Conservation (phyloP, 805 yeast genomes). For the Starmerella bacillaris region DNA sequence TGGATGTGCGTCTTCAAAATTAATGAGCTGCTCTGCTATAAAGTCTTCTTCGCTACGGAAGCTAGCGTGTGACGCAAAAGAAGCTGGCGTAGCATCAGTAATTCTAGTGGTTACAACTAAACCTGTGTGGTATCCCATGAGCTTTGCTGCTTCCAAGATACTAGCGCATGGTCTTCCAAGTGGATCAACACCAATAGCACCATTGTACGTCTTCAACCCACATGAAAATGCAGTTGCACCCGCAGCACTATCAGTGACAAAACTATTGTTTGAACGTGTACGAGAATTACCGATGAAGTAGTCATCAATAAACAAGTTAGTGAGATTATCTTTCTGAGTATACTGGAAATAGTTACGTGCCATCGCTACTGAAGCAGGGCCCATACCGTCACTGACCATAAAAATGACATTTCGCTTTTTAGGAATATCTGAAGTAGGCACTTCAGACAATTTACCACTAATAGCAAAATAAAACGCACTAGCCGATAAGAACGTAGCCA, state of each 20-base stretch:
- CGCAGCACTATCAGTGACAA: slow-evolving; percentile 89
- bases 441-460: not conserved
- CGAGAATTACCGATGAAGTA: slow-evolving; percentile 68
- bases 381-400: slow-evolving; percentile 92
- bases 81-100: slow-evolving; percentile 92
- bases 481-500: not conserved
- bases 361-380: slow-evolving; percentile 69
- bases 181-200: slow-evolving; percentile 76
- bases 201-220: slow-evolving; percentile 66
- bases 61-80: slow-evolving; percentile 66
- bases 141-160: slow-evolving; percentile 68
- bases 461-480: not conserved
- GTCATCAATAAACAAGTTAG: slow-evolving; percentile 45
- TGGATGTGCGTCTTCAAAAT: slow-evolving; percentile 37
- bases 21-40: slow-evolving; percentile 77
- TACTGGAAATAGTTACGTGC: slow-evolving; percentile 59
- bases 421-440: not conserved
- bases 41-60: slow-evolving; percentile 61
- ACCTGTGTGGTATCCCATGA: slow-evolving; percentile 68
- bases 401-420: slow-evolving; percentile 49
- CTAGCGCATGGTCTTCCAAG: slow-evolving; percentile 67
- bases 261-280: slow-evolving; percentile 58
- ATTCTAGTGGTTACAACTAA: slow-evolving; percentile 81
- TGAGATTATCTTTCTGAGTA: slow-evolving; percentile 30
- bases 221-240: slow-evolving; percentile 92